Percentiles rank a stretch among this genome's conserved stretches.
phyloP scores from a whole-genome alignment of 75 land plant genomes.

The Sequoiadendron giganteum region DNA sequence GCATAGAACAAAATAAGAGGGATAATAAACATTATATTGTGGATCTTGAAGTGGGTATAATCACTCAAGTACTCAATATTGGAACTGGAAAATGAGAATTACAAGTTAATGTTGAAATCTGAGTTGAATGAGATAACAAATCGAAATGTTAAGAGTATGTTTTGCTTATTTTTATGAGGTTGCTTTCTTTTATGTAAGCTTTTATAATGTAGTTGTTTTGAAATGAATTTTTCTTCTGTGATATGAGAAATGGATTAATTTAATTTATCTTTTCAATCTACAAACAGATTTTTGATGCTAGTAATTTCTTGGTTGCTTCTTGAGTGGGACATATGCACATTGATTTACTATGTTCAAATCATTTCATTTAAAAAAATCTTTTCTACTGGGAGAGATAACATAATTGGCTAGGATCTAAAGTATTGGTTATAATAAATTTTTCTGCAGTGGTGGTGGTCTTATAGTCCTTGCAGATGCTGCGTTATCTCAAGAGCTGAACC shows the following conservation, averaged over 20 bases:
- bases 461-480: conserved; percentile 48
- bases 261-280: neutral
- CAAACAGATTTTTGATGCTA: neutral
- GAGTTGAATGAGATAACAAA: neutral
- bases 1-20: neutral
- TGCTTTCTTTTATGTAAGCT: neutral
- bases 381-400: neutral
- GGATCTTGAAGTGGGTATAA: neutral
- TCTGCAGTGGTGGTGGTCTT: conserved; percentile 50
- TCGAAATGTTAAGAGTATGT: neutral
- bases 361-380: neutral
- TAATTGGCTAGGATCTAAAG: neutral
- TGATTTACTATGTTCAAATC: neutral
- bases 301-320: neutral
- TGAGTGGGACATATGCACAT: neutral
- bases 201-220: neutral
- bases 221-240: neutral
- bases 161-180: neutral
- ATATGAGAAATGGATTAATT: neutral
- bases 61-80: neutral
- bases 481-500: conserved; percentile 19
- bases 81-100: neutral
- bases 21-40: neutral
- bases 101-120: neutral
- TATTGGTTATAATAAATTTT: neutral